phyloP scores from a whole-genome alignment of 129 eudicot genomes.

The Chrysanthemum makinoi region DNA sequence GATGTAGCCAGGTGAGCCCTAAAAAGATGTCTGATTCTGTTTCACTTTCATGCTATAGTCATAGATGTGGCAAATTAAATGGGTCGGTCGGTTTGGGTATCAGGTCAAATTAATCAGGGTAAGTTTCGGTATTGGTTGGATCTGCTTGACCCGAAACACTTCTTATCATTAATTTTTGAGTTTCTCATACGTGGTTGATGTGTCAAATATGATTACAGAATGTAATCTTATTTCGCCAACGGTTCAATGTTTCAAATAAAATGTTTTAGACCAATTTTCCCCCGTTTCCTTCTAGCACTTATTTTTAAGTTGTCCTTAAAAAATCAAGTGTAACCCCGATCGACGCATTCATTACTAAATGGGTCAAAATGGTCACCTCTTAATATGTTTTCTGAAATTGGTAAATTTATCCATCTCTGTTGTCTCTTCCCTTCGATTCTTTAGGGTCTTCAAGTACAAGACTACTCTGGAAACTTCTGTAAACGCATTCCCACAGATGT shows the following conservation, averaged over 20 bases:
- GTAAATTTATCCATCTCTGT: neutral
- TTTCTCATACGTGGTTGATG: neutral
- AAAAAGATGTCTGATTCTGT: neutral
- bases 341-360: neutral
- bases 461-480: slow-evolving; percentile 91
- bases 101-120: neutral
- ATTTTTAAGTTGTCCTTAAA: too few relatives aligned
- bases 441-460: slow-evolving; percentile 97
- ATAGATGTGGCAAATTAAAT: too few relatives aligned
- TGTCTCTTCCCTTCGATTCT: slow-evolving; percentile 3
- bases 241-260: too few relatives aligned
- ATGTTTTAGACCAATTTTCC: too few relatives aligned
- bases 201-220: neutral
- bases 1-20: slow-evolving; percentile 79
- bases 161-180: neutral
- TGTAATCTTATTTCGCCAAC: too few relatives aligned
- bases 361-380: neutral
- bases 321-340: too few relatives aligned
- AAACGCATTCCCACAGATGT: slow-evolving; percentile 56
- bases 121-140: neutral
- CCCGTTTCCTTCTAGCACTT: too few relatives aligned
- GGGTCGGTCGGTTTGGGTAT: too few relatives aligned
- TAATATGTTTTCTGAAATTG: neutral
- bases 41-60: too few relatives aligned
- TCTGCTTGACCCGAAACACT: neutral